Evolutionary conservation across 345 rosid genomes (phyloP).

Genomic region (Pelargonium nanum): DNA sequence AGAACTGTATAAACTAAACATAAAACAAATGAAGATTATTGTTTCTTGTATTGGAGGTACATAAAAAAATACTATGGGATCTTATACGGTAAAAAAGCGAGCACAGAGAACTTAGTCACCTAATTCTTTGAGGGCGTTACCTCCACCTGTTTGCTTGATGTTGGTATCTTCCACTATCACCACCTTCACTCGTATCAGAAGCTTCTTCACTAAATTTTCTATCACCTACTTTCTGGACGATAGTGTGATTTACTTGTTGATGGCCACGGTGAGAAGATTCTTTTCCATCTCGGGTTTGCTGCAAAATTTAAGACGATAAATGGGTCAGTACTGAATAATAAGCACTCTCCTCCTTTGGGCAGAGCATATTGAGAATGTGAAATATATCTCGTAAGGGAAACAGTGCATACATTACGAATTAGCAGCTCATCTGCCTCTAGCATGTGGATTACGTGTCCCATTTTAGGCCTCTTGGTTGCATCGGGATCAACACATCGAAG

Average conservation of each 20-base stretch:
- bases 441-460: constrained; percentile 97
- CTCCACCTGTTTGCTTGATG: constrained; percentile 37
- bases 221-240: constrained; percentile 19
- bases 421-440: constrained; percentile 93
- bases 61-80: constrained; percentile 13
- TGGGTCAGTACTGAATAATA: neutral
- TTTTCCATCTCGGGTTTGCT: constrained; percentile 37
- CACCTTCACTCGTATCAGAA: constrained; percentile 35
- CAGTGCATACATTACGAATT: constrained; percentile 52
- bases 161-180: constrained; percentile 25
- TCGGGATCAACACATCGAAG: constrained; percentile 93
- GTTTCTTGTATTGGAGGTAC: constrained; percentile 19
- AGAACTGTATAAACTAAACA: constrained; percentile 5
- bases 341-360: neutral
- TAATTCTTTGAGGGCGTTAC: constrained; percentile 17
- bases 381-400: neutral
- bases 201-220: constrained; percentile 22
- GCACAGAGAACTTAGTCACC: constrained; percentile 25
- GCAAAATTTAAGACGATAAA: constrained; percentile 7
- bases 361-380: neutral
- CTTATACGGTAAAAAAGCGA: constrained; percentile 1
- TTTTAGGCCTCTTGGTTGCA: constrained; percentile 87
- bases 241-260: constrained; percentile 16
- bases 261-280: constrained; percentile 23
- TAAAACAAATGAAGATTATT: constrained; percentile 12